These are phyloP conservation scores for Yamadazyma taylorii DNA, from an alignment of 1,139 yeast species.

Conservation along the genomic window DNA sequence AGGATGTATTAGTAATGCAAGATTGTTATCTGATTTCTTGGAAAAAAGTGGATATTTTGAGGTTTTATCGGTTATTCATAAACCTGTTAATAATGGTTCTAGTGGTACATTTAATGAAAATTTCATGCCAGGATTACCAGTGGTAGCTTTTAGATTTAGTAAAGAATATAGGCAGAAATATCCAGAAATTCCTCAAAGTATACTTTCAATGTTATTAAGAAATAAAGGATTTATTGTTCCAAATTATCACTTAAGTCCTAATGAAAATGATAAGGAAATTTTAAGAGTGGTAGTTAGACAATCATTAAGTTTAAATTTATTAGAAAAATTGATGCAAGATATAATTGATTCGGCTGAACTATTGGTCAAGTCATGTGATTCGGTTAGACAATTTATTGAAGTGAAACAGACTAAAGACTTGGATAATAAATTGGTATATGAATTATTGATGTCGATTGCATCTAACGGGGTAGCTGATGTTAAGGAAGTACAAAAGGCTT, in stretches of 20 bases:
- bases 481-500: conserved; percentile 25
- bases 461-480: conserved; percentile 36
- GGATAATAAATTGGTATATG: conserved; percentile 27
- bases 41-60: conserved; percentile 69
- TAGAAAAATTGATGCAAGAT: conserved; percentile 71
- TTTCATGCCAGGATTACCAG: conserved; percentile 81
- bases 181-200: conserved; percentile 85
- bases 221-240: conserved; percentile 88
- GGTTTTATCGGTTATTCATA: conserved; percentile 76
- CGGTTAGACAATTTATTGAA: conserved; percentile 24
- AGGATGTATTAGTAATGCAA: conserved; percentile 65
- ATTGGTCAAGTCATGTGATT: conserved; percentile 41
- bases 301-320: conserved; percentile 66
- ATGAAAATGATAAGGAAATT: conserved; percentile 57
- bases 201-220: conserved; percentile 71
- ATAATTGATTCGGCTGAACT: conserved; percentile 56
- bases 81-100: conserved; percentile 31
- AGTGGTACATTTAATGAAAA: conserved; percentile 34
- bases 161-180: conserved; percentile 54
- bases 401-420: conserved; percentile 20
- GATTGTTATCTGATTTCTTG: conserved; percentile 63
- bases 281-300: conserved; percentile 83
- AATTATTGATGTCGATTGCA: conserved; percentile 38
- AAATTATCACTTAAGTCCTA: conserved; percentile 80
- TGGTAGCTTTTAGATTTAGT: conserved; percentile 80